A percentile compares a stretch with the other conserved stretches of the same genome.
phyloP scores from a whole-genome alignment of 129 eudicot species.

The Logfia minima region DNA sequence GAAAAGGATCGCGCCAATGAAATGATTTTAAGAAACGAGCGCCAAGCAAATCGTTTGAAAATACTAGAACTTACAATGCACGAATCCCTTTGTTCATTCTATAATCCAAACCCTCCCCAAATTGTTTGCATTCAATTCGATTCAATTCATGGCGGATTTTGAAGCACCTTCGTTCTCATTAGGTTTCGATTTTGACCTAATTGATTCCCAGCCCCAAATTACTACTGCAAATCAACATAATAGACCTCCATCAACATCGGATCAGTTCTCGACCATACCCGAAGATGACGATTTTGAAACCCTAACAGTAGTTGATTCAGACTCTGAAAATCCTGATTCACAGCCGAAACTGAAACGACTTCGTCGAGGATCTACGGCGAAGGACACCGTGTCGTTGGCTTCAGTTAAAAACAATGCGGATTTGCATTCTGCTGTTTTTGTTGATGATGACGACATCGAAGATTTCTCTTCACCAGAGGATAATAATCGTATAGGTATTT shows the following conservation, averaged over 20 bases:
- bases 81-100: neutral
- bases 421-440: slow-evolving; percentile 29
- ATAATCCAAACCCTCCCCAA: slow-evolving; percentile 1
- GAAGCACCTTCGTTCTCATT: slow-evolving; percentile 80
- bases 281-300: slow-evolving; percentile 42
- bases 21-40: slow-evolving; percentile 24
- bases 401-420: slow-evolving; percentile 20
- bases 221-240: slow-evolving; percentile 12
- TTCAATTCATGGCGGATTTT: slow-evolving; percentile 48
- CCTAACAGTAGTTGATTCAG: slow-evolving; percentile 41
- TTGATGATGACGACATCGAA: slow-evolving; percentile 72
- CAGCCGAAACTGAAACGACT: slow-evolving; percentile 54
- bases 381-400: slow-evolving; percentile 9
- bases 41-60: slow-evolving; percentile 15
- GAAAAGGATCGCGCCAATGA: slow-evolving; percentile 20
- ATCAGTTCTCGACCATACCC: slow-evolving; percentile 10
- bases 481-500: slow-evolving; percentile 31
- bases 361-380: slow-evolving; percentile 46
- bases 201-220: slow-evolving; percentile 51
- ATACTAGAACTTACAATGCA: slow-evolving; percentile 16
- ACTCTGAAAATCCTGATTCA: slow-evolving; percentile 22
- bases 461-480: slow-evolving; percentile 71
- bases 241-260: slow-evolving; percentile 14
- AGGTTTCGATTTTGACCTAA: slow-evolving; percentile 71
- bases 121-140: neutral